A percentile compares a stretch with the other conserved stretches of the same genome.
phyloP scores from a whole-genome alignment of 345 rosid genomes.

The Linum lewisii region DNA sequence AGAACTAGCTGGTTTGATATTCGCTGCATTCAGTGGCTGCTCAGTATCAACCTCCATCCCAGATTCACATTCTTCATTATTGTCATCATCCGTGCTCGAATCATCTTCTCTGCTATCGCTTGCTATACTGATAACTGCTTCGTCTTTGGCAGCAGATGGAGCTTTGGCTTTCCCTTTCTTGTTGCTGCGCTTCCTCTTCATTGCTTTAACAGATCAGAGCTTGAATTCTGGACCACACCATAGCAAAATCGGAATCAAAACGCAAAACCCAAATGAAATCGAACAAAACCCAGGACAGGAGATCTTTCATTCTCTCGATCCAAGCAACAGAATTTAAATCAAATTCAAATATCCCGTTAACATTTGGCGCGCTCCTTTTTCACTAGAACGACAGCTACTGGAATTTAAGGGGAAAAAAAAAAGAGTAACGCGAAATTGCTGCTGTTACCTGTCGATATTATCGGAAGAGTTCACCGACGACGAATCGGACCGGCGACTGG shows the following conservation, averaged over 20 bases:
- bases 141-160: slow-evolving; percentile 1
- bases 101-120: slow-evolving; percentile 9
- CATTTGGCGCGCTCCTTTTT: neutral
- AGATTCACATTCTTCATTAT: slow-evolving; percentile 51
- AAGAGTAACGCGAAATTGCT: neutral
- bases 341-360: too few species aligned
- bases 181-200: slow-evolving; percentile 24
- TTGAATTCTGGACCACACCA: neutral
- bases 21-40: slow-evolving; percentile 53
- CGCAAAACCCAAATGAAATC: neutral
- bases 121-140: slow-evolving; percentile 4
- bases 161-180: slow-evolving; percentile 16
- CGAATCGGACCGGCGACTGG: neutral
- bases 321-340: neutral
- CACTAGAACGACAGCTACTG: neutral
- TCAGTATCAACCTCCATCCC: slow-evolving; percentile 56
- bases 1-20: slow-evolving; percentile 44
- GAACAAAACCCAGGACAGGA: neutral
- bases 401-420: too few species aligned
- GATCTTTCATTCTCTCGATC: neutral
- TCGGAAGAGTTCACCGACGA: neutral
- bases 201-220: neutral
- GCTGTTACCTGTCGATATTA: neutral
- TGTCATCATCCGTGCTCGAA: slow-evolving; percentile 13
- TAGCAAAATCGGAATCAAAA: neutral